These are phyloP conservation scores for Hemileccinum rubropunctum DNA, from an alignment of 768 basidiomycete genomes.

Conservation along the genomic window DNA sequence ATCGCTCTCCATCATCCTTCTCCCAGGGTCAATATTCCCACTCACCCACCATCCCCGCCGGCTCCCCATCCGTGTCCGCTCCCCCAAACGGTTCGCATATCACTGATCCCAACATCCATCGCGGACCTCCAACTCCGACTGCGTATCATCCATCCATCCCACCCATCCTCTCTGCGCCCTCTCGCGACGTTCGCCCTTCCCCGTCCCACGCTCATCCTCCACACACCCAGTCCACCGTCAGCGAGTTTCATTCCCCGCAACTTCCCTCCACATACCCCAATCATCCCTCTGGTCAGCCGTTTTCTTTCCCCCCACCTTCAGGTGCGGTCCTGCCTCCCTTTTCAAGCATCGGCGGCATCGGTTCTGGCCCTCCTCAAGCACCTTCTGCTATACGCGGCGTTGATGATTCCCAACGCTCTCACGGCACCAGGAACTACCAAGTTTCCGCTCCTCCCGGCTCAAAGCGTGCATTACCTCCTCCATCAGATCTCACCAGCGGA, in stretches of 20 bases:
- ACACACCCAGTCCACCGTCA: conserved; percentile 26
- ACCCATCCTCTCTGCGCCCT: conserved; percentile 29
- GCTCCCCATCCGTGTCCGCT: conserved; percentile 45
- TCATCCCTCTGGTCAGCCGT: conserved; percentile 30
- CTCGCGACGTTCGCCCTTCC: conserved; percentile 34
- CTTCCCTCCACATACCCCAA: conserved; percentile 42
- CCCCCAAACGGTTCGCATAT: conserved; percentile 36
- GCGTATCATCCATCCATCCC: conserved; percentile 28
- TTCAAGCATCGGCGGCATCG: conserved; percentile 64
- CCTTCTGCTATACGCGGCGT: conserved; percentile 58
- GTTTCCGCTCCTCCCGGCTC: conserved; percentile 36
- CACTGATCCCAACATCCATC: conserved; percentile 21
- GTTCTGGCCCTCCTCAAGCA: conserved; percentile 38
- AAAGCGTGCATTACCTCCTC: conserved; percentile 59
- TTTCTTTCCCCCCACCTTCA: conserved; percentile 38
- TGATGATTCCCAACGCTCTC: conserved; percentile 38
- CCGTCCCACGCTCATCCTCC: conserved; percentile 34
- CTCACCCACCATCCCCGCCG: conserved; percentile 67
- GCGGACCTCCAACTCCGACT: conserved; percentile 30
- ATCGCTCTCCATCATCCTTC: conserved; percentile 65
- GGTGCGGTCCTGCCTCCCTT: conserved; percentile 67
- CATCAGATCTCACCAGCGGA: conserved; percentile 70
- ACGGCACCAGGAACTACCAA: conserved; percentile 31
- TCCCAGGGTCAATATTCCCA: conserved; percentile 50
- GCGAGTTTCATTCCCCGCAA: conserved; percentile 46